These are phyloP conservation scores for Annulohypoxylon maeteangense DNA, from an alignment of 495 filamentous ascomycete species.

Conservation along the genomic window DNA sequence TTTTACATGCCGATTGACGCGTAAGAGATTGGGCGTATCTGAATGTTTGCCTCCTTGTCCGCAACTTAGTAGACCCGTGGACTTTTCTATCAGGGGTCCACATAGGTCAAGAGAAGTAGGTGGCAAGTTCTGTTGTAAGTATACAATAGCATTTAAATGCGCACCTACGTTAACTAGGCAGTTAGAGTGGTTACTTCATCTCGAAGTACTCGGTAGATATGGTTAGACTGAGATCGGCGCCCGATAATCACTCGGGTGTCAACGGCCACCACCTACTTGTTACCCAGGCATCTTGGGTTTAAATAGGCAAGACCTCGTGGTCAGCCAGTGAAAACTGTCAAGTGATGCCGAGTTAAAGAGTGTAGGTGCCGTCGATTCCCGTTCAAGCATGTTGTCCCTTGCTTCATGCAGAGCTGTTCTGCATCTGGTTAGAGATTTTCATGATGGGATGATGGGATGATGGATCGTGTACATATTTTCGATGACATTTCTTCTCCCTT, in stretches of 20 bases:
- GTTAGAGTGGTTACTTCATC: background rate
- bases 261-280: conserved; percentile 5
- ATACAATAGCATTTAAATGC: background rate
- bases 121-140: conserved; percentile 8
- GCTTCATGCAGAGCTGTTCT: conserved; percentile 32
- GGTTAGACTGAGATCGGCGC: conserved; percentile 6
- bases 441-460: conserved; percentile 16
- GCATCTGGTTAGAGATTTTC: conserved; percentile 21
- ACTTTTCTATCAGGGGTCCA: conserved; percentile 8
- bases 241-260: conserved; percentile 11
- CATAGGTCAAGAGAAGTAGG: conserved; percentile 7
- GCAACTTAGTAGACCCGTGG: background rate
- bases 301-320: background rate
- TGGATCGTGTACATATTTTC: conserved; percentile 14
- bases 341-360: background rate
- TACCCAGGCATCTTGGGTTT: background rate
- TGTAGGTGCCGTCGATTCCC: conserved; percentile 34
- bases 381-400: conserved; percentile 33
- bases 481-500: background rate
- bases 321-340: background rate
- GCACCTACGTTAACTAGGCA: background rate
- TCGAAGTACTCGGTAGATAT: background rate
- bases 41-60: background rate
- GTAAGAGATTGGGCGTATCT: background rate
- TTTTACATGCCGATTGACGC: conserved; percentile 16